Conservation (phyloP, 2,329 filamentous ascomycete genomes). For the Diaporthe citrichinensis region DNA sequence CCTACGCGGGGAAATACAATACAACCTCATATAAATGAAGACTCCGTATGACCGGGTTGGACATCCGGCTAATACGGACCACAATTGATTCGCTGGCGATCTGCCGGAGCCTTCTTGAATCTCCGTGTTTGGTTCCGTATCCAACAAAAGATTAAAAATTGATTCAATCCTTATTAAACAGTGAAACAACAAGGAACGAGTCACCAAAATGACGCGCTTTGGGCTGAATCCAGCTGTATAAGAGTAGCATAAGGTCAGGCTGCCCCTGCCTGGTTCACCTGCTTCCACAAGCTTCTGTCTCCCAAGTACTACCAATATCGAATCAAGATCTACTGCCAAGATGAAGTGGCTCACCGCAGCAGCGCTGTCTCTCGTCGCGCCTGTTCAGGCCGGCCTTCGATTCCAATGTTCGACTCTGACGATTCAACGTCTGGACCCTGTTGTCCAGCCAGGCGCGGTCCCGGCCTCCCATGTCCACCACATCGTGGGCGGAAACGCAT, state of each 20-base stretch:
- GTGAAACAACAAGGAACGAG: neutral
- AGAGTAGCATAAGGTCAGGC: conserved; percentile 11
- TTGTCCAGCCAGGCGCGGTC: conserved; percentile 44
- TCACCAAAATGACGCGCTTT: neutral
- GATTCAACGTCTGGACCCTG: conserved; percentile 48
- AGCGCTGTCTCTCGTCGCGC: conserved; percentile 39
- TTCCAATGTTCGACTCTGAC: conserved; percentile 50
- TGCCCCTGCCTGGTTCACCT: neutral
- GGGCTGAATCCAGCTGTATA: conserved; percentile 1
- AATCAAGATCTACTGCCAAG: conserved; percentile 5
- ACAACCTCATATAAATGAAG: neutral
- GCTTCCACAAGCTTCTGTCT: conserved; percentile 4
- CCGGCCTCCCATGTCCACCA: conserved; percentile 46
- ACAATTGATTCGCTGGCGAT: conserved; percentile 13
- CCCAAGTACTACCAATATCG: neutral
- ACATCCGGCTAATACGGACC: conserved; percentile 26
- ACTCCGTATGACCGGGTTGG: conserved; percentile 6
- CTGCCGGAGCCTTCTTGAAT: conserved; percentile 7
- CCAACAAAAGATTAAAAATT: neutral
- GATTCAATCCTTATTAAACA: neutral
- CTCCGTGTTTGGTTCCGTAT: conserved; percentile 16
- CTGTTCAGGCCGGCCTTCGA: conserved; percentile 47
- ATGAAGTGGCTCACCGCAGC: conserved; percentile 45
- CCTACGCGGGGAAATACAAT: conserved; percentile 1
- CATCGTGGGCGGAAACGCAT: conserved; percentile 46